phyloP scores from a whole-genome alignment of 2,329 filamentous ascomycete species.

The Trichoderma breve region DNA sequence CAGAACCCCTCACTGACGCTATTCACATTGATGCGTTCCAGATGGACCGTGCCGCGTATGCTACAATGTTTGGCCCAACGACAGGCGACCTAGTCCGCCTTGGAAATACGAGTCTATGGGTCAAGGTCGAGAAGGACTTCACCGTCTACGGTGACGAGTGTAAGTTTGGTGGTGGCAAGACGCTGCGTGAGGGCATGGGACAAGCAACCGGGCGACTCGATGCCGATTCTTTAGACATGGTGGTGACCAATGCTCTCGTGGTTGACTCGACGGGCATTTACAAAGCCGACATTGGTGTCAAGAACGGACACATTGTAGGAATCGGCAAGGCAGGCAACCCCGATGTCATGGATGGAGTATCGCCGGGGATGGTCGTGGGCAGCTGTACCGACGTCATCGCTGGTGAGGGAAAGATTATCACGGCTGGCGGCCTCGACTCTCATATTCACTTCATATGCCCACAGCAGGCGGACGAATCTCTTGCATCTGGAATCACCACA shows the following conservation, averaged over 20 bases:
- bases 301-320: slow-evolving; percentile 77
- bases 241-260: slow-evolving; percentile 85
- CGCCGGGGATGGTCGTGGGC: slow-evolving; percentile 75
- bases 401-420: slow-evolving; percentile 85
- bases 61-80: slow-evolving; percentile 89
- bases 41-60: slow-evolving; percentile 77
- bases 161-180: slow-evolving; percentile 93
- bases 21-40: slow-evolving; percentile 59
- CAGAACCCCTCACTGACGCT: slow-evolving; percentile 58
- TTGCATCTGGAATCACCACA: slow-evolving; percentile 84
- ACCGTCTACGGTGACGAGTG: slow-evolving; percentile 90
- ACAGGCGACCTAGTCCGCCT: slow-evolving; percentile 81
- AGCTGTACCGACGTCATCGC: slow-evolving; percentile 90
- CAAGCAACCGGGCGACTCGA: slow-evolving; percentile 78
- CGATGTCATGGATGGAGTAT: slow-evolving; percentile 91
- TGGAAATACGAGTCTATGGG: slow-evolving; percentile 83
- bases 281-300: slow-evolving; percentile 95
- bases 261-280: slow-evolving; percentile 91
- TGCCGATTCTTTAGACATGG: slow-evolving; percentile 72
- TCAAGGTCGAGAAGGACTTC: slow-evolving; percentile 82
- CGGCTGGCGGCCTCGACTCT: slow-evolving; percentile 83
- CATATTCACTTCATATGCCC: slow-evolving; percentile 96
- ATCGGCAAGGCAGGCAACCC: slow-evolving; percentile 96
- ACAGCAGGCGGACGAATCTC: slow-evolving; percentile 80
- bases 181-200: slow-evolving; percentile 90